Base-by-base conservation (phyloP, 768 basidiomycete species). In the Suillus clintonianus region DNA sequence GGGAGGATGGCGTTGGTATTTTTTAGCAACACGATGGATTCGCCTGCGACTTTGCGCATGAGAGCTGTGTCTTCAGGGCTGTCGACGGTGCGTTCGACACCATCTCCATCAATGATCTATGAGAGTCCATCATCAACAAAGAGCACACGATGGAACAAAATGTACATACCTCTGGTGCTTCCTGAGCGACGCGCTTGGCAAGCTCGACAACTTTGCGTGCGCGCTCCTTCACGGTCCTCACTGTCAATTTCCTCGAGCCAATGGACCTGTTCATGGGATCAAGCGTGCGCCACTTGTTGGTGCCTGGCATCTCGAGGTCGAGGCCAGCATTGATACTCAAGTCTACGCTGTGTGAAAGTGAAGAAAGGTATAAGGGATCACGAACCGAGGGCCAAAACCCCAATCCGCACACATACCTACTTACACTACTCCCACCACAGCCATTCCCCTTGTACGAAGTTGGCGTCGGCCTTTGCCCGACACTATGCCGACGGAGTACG, bases 251-350 rank as follows among this genome's bases (percentile, higher is more conserved):
- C n/a, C 88, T 78, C 1, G 89, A 81, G 7, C 72, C 69, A 55
- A 91, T 82, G 0, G 82, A 84, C 30, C 89, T 82, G 66, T 85
- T 85, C 68, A 91, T 83, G 39, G 86, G 81, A 64, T 89, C 86
- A n/a, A 88, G 80, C 0, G 84, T 85, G 8, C 91, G 83, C 91
- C 90, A 91, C 66, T 91, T 90, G 75, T 88, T 88, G 15, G 77
- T 77, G 2, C 91, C 91, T 0, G 90, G 90, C 89, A 91, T 92
- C 72, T 92, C 90, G 42, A 94, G 82, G 70, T 92, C 89, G 27
- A 92, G 78, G 2, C 91, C 91, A n/a, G 90, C 89, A 63, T 92
- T 92, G 64, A 91, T 78, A 30, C 80, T 76, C 27, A 81, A 78
- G 65, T 87, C 86, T 37, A 91, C 78, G 59, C 86, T 84, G 77